These are phyloP conservation scores for Lobosporangium transversale DNA, from an alignment of 192 early-diverging fungal species.

Conservation along the genomic window DNA sequence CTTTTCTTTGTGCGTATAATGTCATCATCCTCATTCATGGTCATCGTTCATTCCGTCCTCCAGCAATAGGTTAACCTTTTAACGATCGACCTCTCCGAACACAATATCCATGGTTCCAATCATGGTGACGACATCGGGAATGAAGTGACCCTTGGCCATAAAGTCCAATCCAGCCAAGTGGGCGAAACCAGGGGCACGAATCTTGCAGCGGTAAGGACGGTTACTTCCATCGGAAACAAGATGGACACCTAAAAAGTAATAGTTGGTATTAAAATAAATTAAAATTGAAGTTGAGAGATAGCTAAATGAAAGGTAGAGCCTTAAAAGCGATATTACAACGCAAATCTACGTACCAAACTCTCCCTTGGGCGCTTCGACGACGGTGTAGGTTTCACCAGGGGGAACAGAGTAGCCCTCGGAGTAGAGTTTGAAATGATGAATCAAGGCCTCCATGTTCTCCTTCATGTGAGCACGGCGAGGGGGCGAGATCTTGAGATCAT, in stretches of 20 bases:
- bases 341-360: constrained; percentile 90
- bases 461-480: constrained; percentile 96
- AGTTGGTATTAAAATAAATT: background rate
- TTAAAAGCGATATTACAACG: no score
- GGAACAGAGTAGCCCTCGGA: constrained; percentile 99
- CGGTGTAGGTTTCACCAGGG: constrained; percentile 96
- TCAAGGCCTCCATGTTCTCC: constrained; percentile 98
- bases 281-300: no score
- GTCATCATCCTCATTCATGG: constrained; percentile 1
- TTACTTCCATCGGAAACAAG: constrained; percentile 94
- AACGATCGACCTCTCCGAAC: constrained; percentile 94
- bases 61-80: no score
- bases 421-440: constrained; percentile 99
- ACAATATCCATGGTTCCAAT: constrained; percentile 99
- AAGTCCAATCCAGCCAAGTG: constrained; percentile 92
- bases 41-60: background rate
- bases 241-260: constrained; percentile 70
- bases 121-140: constrained; percentile 96
- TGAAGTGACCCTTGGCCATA: constrained; percentile 89
- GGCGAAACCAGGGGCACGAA: constrained; percentile 94
- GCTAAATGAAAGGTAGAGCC: no score
- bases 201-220: constrained; percentile 97
- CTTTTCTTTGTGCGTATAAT: background rate
- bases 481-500: constrained; percentile 97
- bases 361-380: constrained; percentile 98